Base-by-base conservation (phyloP, 2,329 filamentous ascomycete species). In the Juglanconis sp. region DNA sequence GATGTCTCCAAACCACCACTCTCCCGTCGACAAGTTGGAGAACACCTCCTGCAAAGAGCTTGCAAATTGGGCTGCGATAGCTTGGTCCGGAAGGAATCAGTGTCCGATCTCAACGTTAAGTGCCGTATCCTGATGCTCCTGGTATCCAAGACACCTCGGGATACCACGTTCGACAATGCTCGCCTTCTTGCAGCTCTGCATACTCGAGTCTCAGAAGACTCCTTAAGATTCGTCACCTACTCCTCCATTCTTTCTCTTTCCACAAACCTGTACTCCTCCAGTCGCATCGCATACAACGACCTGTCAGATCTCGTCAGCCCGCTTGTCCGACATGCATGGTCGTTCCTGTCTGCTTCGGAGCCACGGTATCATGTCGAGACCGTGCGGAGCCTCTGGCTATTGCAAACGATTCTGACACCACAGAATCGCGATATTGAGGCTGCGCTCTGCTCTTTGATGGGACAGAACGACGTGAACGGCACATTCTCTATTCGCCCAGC, bases 301-400 rank as follows among this genome's bases (percentile, higher is more conserved):
- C 70, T 88, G 53, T 88, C 80, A 58, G 81, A 77, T 58, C 75
- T 96, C 8, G 83, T 94, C 5, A 80, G 85, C 24, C 81, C 84
- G 34, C 76, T 98, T 30, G 87, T 95, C 15, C 79, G 79, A 1
- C 83, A 88, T 59, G 81, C 94, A 0, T 99, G 95, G 95, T 73
- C 78, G 5, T 92, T 91, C 68, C 76, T 99, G 44, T 90, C 92
- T 0, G 88, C 91, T n/a, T 81, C 87, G 11, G 87, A 88, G 64
- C 92, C 93, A 0, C 96, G 96, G 70, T 96, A 94, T 66, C 95
- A 98, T 69, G 93, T 99, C 36, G 96, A 99, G 76, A 88, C 92
- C 17, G 91, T 96, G 8, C 87, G 90, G 60, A 89, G 87, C 66
- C 77, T 99, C 44, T 96, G 95, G 91, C 87, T 92, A 65, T 77